Base-by-base conservation (phyloP, 2,329 filamentous ascomycete genomes). In the Fusarium oxysporum region DNA sequence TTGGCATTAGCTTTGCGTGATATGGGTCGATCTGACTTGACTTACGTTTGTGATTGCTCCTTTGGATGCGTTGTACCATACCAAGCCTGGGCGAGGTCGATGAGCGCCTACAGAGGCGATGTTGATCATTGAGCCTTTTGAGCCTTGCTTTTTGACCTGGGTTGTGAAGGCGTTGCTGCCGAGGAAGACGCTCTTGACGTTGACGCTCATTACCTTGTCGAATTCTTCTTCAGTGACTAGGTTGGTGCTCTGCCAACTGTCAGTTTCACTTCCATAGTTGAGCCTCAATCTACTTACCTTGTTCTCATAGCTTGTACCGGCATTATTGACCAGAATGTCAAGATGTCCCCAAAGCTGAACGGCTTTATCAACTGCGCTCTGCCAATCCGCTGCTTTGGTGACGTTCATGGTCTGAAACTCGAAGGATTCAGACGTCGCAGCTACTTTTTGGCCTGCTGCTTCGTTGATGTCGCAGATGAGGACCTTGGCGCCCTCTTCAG, bases 41-140 rank as follows among this genome's bases (percentile, higher is more conserved):
- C 48, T 59, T 47, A 69, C 89, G 54, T 87, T 92, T 73, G 87
- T 87, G 16, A 92, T 87, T 1, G 91, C 91, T 1, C 88, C 90
- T 78, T 93, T 93, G 47, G 87, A 89, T 2, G 91, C 89, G 76
- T 92, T 92, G 76, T 93, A 93, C 91, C 91, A 93, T 3, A 91
- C 90, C 50, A 93, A 77, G 0, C 90, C 88, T 0, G 89, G 89
- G 30, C 91, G 84, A 0, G 91, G 91, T 32, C 92, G 33, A 7
- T 65, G 53, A 1, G 60, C 65, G 2, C 56, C 65, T 4, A 70
- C 65, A 6, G 53, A 57, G 38, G 65, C 48, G 11, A 73, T 69
- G 30, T 73, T 74, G 44, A 65, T 72, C 58, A 71, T 53, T 3
- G 65, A 65, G 0, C 54, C 69, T 13, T 65, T 70, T 3, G 38